Conservation (phyloP, 129 eudicot species). For the Lactuca sativa region DNA sequence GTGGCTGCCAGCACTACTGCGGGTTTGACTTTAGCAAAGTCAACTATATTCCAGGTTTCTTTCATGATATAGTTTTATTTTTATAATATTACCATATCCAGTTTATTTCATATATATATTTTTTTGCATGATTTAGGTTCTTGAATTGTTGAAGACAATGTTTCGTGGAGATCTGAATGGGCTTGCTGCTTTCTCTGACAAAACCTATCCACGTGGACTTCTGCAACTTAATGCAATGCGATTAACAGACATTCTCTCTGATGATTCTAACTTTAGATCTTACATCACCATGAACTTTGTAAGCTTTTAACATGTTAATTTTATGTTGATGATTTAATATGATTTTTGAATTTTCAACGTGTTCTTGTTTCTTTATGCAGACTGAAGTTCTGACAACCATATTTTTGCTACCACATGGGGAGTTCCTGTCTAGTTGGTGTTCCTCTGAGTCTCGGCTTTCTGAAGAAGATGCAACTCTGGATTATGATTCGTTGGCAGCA, state of each 20-base stretch:
- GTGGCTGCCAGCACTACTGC: conserved; percentile 76
- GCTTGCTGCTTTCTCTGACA: conserved; percentile 38
- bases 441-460: conserved; percentile 66
- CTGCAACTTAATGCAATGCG: conserved; percentile 94
- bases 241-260: conserved; percentile 81
- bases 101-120: no score
- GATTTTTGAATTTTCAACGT: neutral
- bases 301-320: conserved; percentile 34
- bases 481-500: conserved; percentile 68
- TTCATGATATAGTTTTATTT: conserved; percentile 7
- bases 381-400: conserved; percentile 69
- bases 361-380: conserved; percentile 34
- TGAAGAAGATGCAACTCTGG: conserved; percentile 83
- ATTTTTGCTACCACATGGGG: conserved; percentile 59
- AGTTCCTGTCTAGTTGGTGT: conserved; percentile 90
- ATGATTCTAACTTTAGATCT: conserved; percentile 93
- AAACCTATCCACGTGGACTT: conserved; percentile 67
- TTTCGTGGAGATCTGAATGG: conserved; percentile 50
- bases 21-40: conserved; percentile 77
- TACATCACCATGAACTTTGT: conserved; percentile 75
- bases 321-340: conserved; percentile 1
- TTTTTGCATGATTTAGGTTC: conserved; percentile 52
- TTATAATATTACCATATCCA: conserved; percentile 2
- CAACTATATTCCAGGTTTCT: conserved; percentile 80
- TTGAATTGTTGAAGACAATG: conserved; percentile 66